Evolutionary conservation across 2,329 filamentous ascomycete species (phyloP).

Genomic region (Colletotrichum cereale): DNA sequence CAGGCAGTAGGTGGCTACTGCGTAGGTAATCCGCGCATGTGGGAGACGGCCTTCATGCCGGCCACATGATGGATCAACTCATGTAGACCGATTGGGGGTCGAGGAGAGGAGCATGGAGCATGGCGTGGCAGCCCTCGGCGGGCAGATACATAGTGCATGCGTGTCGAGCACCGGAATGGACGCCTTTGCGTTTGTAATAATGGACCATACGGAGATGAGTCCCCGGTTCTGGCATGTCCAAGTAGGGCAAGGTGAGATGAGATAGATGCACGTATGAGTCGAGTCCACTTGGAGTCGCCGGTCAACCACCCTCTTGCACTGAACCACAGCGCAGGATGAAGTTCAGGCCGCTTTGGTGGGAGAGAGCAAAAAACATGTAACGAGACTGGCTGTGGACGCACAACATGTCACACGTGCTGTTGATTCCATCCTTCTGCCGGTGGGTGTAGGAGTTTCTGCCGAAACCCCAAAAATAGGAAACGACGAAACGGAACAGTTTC

Average conservation of each 20-base stretch:
- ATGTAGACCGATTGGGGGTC: not conserved
- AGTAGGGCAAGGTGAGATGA: conserved; percentile 9
- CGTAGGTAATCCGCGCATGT: conserved; percentile 14
- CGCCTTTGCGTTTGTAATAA: conserved; percentile 5
- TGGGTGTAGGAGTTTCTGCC: not conserved
- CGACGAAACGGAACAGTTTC: conserved; percentile 11
- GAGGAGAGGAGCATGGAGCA: not conserved
- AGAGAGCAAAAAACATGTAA: conserved; percentile 1
- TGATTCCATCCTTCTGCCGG: not conserved
- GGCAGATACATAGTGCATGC: not conserved
- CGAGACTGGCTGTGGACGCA: not conserved
- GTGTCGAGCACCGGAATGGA: not conserved
- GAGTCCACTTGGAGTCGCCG: conserved; percentile 32
- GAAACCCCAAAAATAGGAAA: conserved; percentile 14
- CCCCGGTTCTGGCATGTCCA: not conserved
- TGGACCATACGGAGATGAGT: not conserved
- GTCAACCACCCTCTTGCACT: conserved; percentile 27
- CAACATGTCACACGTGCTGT: conserved; percentile 7
- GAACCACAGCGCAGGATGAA: not conserved
- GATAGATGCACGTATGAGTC: not conserved
- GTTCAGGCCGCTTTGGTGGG: not conserved
- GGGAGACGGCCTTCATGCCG: conserved; percentile 35
- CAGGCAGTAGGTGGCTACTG: too few relatives aligned
- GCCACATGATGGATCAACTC: conserved; percentile 27
- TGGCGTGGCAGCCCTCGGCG: not conserved